Conservation (phyloP, 768 basidiomycete species). For the Tulasnella sp. region DNA sequence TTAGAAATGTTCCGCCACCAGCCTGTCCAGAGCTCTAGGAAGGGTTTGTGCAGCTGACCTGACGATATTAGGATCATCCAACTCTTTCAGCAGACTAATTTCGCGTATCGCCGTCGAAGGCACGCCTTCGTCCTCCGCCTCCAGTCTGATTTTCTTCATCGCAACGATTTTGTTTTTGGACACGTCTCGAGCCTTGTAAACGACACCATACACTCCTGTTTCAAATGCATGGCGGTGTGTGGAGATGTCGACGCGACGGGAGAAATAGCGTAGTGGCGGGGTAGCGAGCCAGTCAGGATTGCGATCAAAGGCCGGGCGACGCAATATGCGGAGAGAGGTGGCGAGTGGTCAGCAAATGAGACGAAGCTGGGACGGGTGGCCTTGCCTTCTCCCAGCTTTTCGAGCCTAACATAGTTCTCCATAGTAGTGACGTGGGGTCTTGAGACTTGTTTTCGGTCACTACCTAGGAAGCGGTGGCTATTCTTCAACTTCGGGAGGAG, state of each 20-base stretch:
- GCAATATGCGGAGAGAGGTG: background rate
- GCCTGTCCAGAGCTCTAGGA: no score
- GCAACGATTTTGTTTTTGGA: constrained; percentile 81
- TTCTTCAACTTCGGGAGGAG: background rate
- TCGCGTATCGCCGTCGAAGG: constrained; percentile 97
- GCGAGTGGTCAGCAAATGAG: background rate
- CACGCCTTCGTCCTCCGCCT: constrained; percentile 98
- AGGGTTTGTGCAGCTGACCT: constrained; percentile 45
- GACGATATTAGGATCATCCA: constrained; percentile 95
- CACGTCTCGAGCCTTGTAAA: constrained; percentile 91
- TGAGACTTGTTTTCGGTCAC: background rate
- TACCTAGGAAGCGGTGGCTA: background rate
- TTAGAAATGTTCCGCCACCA: background rate
- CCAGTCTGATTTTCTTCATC: constrained; percentile 96
- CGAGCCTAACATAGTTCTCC: constrained; percentile 88
- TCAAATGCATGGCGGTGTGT: background rate
- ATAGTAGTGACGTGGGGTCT: constrained; percentile 28
- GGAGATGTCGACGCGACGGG: background rate
- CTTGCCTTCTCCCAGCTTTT: constrained; percentile 88
- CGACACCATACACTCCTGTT: constrained; percentile 94
- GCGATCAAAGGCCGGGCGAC: background rate
- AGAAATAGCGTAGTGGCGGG: background rate
- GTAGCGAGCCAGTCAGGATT: constrained; percentile 21
- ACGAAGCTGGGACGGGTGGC: constrained; percentile 33
- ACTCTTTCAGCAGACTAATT: constrained; percentile 94